A percentile compares a stretch with the other conserved stretches of the same genome.
Evolutionary conservation across 2,329 filamentous ascomycete species (phyloP).

Genomic region (Apiospora kogelbergensis): DNA sequence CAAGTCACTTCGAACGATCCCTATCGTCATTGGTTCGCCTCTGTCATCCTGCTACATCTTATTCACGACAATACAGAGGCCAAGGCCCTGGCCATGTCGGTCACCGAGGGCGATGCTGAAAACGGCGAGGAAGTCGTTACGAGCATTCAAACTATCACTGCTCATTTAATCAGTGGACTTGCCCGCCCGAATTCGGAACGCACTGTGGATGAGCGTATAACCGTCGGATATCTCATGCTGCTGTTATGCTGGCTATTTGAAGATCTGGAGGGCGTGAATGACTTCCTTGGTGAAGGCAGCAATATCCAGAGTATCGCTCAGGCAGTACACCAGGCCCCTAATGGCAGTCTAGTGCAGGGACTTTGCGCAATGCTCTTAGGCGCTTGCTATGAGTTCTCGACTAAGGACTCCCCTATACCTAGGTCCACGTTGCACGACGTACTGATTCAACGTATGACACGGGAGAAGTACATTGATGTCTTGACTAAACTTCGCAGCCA

Average conservation of each 20-base stretch:
- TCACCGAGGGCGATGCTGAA: constrained; percentile 86
- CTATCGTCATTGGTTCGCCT: constrained; percentile 87
- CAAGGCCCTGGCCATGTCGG: constrained; percentile 75
- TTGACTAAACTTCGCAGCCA: constrained; percentile 76
- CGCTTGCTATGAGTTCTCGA: constrained; percentile 94
- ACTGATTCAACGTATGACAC: constrained; percentile 72
- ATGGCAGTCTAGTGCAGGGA: constrained; percentile 72
- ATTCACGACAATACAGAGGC: constrained; percentile 77
- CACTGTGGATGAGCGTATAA: constrained; percentile 71
- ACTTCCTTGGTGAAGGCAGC: constrained; percentile 89
- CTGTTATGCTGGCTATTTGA: constrained; percentile 90
- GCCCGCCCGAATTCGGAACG: constrained; percentile 50
- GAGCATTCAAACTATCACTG: constrained; percentile 83
- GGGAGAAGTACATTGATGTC: constrained; percentile 84
- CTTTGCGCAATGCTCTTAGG: constrained; percentile 83
- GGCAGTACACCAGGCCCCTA: constrained; percentile 63
- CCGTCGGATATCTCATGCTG: constrained; percentile 86
- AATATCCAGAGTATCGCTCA: constrained; percentile 86
- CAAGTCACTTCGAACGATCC: constrained; percentile 69
- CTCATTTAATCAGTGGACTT: constrained; percentile 80
- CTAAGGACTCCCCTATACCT: constrained; percentile 90
- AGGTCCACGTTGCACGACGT: constrained; percentile 78
- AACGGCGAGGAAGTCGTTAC: constrained; percentile 94
- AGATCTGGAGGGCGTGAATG: constrained; percentile 85
- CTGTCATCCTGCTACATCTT: constrained; percentile 82